Evolutionary conservation across 2,329 filamentous ascomycete genomes (phyloP), one percentile per base, ranked within the genome.

Genomic region (Cordyceps farinosa): DNA sequence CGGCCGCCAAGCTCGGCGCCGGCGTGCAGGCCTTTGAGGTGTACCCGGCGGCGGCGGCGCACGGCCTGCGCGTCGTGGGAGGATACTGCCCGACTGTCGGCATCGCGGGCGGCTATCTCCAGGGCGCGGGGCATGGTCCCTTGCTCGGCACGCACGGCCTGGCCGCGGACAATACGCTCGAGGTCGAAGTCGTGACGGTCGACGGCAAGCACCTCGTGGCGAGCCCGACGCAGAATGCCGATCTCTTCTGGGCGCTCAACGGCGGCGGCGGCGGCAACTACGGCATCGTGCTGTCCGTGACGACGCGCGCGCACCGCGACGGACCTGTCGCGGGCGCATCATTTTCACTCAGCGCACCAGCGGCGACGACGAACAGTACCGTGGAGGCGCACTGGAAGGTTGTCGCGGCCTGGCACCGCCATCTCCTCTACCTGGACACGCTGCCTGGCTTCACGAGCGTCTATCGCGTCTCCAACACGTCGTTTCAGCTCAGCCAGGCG

Each of bases 171-270:
- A 81, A 89, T 56, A 78, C 82, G 0, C 75, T 89, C 2, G 77
- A 82, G 65, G 83, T 77, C 60, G 78, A 86, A 64, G 82, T 86
- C 1, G 77, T 89, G n/a, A 83, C 80, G 8, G 81, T 78, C 0
- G 69, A 71, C 17, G 84, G 85, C 2, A 64, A 77, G 17, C 68
- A 80, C n/a, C 65, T 86, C 1, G 79, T 72, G 2, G 84, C 84
- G 0, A 80, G 76, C 4, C 76, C 75, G 0, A 69, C 68, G 0
- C 65, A 80, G 38, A 83, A 88, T 66, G 63, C 75, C 0, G 86
- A 88, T 58, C 75, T 89, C 1, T 89, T 85, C 74, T 90, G 86
- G 86, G 87, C 86, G 1, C 72, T 88, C 1, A 77, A 77, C 48
- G 85, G 86, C 3, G 85, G 86, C 0, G 86, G 87, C 2, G 82